Conservation (phyloP, 139 green algal species). For the Tetraselmis chui region DNA sequence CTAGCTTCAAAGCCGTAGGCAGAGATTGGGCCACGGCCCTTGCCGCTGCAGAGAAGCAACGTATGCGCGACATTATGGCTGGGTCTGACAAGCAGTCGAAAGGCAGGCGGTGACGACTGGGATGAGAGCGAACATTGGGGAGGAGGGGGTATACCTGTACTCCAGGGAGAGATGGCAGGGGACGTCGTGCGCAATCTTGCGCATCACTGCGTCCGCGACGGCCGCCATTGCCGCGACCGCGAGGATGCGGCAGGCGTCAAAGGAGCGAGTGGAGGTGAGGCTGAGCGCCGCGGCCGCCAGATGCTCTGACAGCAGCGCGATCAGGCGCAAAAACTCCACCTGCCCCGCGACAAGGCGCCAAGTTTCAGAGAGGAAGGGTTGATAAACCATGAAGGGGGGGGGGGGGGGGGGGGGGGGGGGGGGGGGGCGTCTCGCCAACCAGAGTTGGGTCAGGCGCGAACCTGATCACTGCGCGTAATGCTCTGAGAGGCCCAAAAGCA, state of each 20-base stretch:
- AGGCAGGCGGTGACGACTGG: not conserved
- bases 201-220: conserved; percentile 13
- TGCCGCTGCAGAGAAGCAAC: not conserved
- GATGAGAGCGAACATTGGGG: not conserved
- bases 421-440: no score
- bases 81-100: not conserved
- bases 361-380: no score
- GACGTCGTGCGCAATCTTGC: conserved; percentile 6
- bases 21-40: not conserved
- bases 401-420: no score
- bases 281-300: conserved; percentile 11
- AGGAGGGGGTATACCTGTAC: conserved; percentile 5
- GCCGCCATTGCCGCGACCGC: conserved; percentile 10
- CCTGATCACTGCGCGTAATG: conserved; percentile 9
- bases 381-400: no score
- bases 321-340: conserved; percentile 9
- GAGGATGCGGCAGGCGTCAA: conserved; percentile 15
- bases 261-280: conserved; percentile 15
- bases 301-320: conserved; percentile 9
- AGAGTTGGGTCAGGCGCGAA: no score
- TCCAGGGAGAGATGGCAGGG: conserved; percentile 11
- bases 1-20: conserved; percentile 16
- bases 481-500: conserved; percentile 17
- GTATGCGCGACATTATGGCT: no score
- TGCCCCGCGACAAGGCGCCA: no score